Base-by-base conservation (phyloP, 108 stramenopile genomes). In the Epipyxis sp. region DNA sequence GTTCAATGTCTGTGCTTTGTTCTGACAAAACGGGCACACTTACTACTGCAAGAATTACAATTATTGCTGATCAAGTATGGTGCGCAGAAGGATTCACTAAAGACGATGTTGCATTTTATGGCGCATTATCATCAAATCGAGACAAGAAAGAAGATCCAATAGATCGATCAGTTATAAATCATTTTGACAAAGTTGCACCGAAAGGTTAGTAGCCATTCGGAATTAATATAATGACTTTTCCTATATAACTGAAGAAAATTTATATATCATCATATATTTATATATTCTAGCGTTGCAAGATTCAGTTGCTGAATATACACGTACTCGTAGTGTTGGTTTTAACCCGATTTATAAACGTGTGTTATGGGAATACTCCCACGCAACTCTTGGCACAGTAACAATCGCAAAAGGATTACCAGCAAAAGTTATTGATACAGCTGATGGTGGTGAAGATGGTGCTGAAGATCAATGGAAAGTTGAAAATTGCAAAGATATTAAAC, bases 11-110 rank as follows among this genome's bases (percentile, higher is more conserved):
- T 39, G 88, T 93, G 46, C 76, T 93, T 54, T 93, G 93, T 79
- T 87, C 82, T 69, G 90, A 91, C 82, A 92, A 94, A 84, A 94
- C 93, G 10, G 93, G 93, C 62, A 94, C 93, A 30, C 76, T 94
- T 41, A 94, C 93, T 32, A 90, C 91, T 37, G 91, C 91, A 6
- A 82, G 91, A 44, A 91, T 94, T 81, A 88, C 91, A 45, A 84
- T 94, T 59, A 37, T 30, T 46, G 40, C 29, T 1, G 89, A 92
- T 13, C 58, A 67, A n/a, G 83, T 90, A 40, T 85, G 78, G 44
- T 65, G 83, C 42, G 65, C 76, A 20, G 86, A 69, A 34, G 89
- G 79, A 20, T 92, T 87, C 61, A 84, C 76, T 16, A 58, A 83
- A 0, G 79, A 83, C 16, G 84, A 90, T 25, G 87, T 91, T 1